These are phyloP conservation scores for Lentinula raphanica DNA, from an alignment of 768 basidiomycete species.

Conservation along the genomic window DNA sequence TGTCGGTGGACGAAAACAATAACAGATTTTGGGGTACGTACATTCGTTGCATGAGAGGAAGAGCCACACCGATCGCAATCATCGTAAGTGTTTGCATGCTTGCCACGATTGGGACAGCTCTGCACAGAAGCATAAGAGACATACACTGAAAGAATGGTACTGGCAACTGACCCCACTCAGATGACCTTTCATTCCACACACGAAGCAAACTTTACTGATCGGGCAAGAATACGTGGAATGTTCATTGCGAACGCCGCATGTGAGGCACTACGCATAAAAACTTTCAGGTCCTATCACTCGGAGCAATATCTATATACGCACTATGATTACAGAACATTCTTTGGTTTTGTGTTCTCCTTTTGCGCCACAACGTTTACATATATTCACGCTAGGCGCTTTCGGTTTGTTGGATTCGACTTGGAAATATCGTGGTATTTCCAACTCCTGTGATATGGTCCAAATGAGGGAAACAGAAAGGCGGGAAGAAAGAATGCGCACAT, in stretches of 20 bases:
- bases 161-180: slow-evolving; percentile 58
- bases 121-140: slow-evolving; percentile 18
- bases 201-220: slow-evolving; percentile 74
- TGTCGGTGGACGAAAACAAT: background rate
- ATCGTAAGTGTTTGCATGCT: slow-evolving; percentile 21
- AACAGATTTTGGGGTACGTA: slow-evolving; percentile 15
- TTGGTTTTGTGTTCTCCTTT: slow-evolving; percentile 65
- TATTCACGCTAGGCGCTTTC: slow-evolving; percentile 40
- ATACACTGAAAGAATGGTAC: background rate
- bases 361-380: slow-evolving; percentile 76
- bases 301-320: slow-evolving; percentile 31
- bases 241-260: slow-evolving; percentile 76
- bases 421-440: slow-evolving; percentile 58
- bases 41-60: slow-evolving; percentile 56
- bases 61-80: slow-evolving; percentile 73
- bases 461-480: background rate
- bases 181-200: slow-evolving; percentile 82
- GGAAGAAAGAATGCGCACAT: slow-evolving; percentile 31
- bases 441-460: slow-evolving; percentile 30
- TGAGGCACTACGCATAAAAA: slow-evolving; percentile 53
- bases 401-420: slow-evolving; percentile 40
- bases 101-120: slow-evolving; percentile 66
- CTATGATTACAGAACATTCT: slow-evolving; percentile 69
- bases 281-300: background rate
- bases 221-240: slow-evolving; percentile 76